Base-by-base conservation (phyloP, 2,329 filamentous ascomycete species). In the Colletotrichum shisoi region DNA sequence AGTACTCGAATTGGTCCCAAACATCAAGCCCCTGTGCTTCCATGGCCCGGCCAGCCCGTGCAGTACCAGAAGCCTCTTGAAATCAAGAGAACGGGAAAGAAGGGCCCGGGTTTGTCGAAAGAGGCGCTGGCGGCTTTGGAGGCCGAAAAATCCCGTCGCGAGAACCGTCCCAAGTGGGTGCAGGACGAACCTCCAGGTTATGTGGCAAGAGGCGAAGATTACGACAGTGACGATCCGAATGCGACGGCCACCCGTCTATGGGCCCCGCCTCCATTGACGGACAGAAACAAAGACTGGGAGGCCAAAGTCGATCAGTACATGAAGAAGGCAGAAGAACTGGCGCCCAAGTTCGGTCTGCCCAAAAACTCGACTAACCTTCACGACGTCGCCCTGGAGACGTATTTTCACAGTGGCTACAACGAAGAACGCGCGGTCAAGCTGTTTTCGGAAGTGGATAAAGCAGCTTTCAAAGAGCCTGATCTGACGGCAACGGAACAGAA, bases 171-270 rank as follows among this genome's bases (percentile, higher is more conserved):
- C 0, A 95, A 94, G 77, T 97, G 93, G 93, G 85, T 98, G 39
- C 89, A 96, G 81, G 95, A 98, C 73, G 92, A 95, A 76, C 95
- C 95, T 0, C 80, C 87, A 3, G 95, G 95, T 7, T 99, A 96
- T 75, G 85, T 96, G 19, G 85, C 85, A 58, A 90, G 95, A 67
- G 95, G 95, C 31, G 91, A 94, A 72, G 94, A 98, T 75, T 75
- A 85, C 76, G 77, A 85, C 73, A 83, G 90, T 71, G 86, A 91
- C 69, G 91, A 96, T 74, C 85, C 90, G 12, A 86, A 86, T 52
- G 90, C 89, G 72, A 96, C 94, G 0, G 87, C 92, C 12, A 88
- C 88, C 57, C 78, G 93, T 6, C 79, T 93, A 21, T 99, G 94
- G 84, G 92, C 90, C 75, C 90, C 95, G 77, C 89, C 91, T 1